These are phyloP conservation scores for Hortaea werneckii DNA, from an alignment of 2,329 filamentous ascomycete genomes.

Conservation along the genomic window DNA sequence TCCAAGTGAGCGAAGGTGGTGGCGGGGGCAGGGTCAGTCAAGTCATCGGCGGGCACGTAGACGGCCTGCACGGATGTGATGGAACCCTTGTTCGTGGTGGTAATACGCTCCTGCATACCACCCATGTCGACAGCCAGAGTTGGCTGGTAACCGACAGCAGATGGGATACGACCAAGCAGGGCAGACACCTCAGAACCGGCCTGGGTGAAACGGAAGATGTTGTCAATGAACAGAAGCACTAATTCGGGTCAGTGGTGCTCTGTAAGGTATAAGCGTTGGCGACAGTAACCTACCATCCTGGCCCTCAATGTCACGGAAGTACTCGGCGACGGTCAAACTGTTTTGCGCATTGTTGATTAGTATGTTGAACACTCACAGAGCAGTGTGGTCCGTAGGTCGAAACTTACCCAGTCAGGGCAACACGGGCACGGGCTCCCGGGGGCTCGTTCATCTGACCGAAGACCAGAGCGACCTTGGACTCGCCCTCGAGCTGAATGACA, in stretches of 20 bases:
- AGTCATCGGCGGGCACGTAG: constrained; percentile 99
- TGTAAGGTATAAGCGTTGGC: not conserved
- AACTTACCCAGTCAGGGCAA: constrained; percentile 67
- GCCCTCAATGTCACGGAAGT: constrained; percentile 61
- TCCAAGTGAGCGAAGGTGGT: constrained; percentile 99
- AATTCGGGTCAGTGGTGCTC: not conserved
- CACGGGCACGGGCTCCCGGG: constrained; percentile 98
- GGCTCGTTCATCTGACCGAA: constrained; percentile 99
- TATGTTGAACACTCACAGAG: too few relatives aligned
- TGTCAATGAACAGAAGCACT: constrained; percentile 99
- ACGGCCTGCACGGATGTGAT: constrained; percentile 99
- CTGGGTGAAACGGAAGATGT: constrained; percentile 99
- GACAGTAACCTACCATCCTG: constrained; percentile 63
- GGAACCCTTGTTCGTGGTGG: constrained; percentile 97
- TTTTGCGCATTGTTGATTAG: not conserved
- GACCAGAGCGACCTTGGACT: constrained; percentile 98
- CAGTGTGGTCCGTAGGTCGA: not conserved
- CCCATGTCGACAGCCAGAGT: constrained; percentile 98
- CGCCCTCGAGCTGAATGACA: constrained; percentile 98
- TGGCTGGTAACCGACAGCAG: constrained; percentile 99
- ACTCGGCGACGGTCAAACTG: constrained; percentile 51
- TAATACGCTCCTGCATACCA: constrained; percentile 99
- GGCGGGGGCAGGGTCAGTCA: constrained; percentile 98
- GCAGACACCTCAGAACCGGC: constrained; percentile 99
- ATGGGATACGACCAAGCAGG: constrained; percentile 97